Conservation (phyloP, 257 asterid genomes). For the Perilla frutescens region DNA sequence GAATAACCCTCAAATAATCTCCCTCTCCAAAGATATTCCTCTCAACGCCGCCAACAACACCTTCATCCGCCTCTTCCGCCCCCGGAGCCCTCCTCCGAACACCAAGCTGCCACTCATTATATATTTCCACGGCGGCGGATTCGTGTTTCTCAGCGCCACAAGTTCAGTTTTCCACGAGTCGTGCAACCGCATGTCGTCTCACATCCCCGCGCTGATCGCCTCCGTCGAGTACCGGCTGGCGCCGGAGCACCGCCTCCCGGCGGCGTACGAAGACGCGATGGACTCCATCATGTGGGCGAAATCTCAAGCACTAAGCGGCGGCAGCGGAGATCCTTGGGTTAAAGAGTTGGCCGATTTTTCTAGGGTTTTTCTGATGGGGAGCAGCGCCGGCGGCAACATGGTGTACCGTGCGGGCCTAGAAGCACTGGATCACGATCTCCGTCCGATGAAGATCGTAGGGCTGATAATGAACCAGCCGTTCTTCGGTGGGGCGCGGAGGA, state of each 20-base stretch:
- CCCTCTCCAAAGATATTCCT: slow-evolving; percentile 61
- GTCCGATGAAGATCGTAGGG: slow-evolving; percentile 58
- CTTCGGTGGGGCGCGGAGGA: slow-evolving; percentile 61
- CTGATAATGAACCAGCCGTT: slow-evolving; percentile 65
- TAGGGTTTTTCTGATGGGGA: slow-evolving; percentile 63
- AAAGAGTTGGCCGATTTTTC: slow-evolving; percentile 56
- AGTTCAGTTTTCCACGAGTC: slow-evolving; percentile 43
- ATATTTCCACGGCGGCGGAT: slow-evolving; percentile 76
- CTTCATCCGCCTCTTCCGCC: slow-evolving; percentile 66
- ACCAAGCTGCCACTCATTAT: slow-evolving; percentile 58
- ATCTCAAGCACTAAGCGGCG: slow-evolving; percentile 36
- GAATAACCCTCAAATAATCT: neutral
- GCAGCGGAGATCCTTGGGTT: slow-evolving; percentile 58
- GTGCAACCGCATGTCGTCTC: slow-evolving; percentile 44
- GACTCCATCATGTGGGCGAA: slow-evolving; percentile 64
- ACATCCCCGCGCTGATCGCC: slow-evolving; percentile 60
- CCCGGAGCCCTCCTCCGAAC: slow-evolving; percentile 37
- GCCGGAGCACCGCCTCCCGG: slow-evolving; percentile 80
- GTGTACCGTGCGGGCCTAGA: slow-evolving; percentile 53
- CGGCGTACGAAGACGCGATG: slow-evolving; percentile 76
- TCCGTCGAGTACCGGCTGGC: slow-evolving; percentile 71
- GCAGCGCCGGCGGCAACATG: slow-evolving; percentile 71
- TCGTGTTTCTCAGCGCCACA: slow-evolving; percentile 48
- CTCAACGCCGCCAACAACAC: slow-evolving; percentile 56
- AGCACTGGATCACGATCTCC: slow-evolving; percentile 44